Conservation (phyloP, 176 grass and related monocot species). For the Rhynchospora pubera region DNA sequence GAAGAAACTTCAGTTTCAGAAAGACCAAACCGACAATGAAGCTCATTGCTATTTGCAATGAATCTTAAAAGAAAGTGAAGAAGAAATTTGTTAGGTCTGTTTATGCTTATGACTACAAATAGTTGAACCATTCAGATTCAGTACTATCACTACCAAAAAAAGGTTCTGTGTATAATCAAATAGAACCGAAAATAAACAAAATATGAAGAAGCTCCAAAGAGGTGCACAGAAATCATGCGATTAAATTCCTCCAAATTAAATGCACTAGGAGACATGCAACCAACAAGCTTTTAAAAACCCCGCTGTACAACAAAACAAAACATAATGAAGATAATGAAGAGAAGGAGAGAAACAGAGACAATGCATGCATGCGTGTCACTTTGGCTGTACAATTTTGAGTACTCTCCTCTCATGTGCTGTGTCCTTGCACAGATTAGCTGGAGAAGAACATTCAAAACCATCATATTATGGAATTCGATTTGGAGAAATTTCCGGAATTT, state of each 20-base stretch:
- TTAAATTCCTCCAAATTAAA: not conserved
- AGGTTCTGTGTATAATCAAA: not conserved
- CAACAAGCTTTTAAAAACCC: conserved; percentile 15
- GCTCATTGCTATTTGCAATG: not conserved
- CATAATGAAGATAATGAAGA: not conserved
- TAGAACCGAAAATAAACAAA: not conserved
- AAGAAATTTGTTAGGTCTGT: not conserved
- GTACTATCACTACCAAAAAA: not conserved
- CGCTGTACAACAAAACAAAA: conserved; percentile 8
- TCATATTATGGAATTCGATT: not conserved
- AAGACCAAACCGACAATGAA: not conserved
- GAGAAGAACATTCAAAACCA: not conserved
- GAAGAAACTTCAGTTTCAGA: not conserved
- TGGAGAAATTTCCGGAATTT: too few relatives aligned
- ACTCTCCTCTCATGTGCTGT: not conserved
- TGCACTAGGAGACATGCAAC: conserved; percentile 16
- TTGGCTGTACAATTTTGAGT: not conserved
- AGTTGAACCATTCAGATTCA: not conserved
- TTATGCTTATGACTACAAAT: not conserved
- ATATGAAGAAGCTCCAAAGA: not conserved
- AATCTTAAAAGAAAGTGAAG: not conserved
- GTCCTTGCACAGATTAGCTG: conserved; percentile 23
- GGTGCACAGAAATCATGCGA: not conserved
- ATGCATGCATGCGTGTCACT: not conserved
- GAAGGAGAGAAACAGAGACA: conserved; percentile 1